Percentiles rank a stretch among this genome's conserved stretches.
Evolutionary conservation across 768 basidiomycete species (phyloP).

Genomic region (Tulasnella sp.): DNA sequence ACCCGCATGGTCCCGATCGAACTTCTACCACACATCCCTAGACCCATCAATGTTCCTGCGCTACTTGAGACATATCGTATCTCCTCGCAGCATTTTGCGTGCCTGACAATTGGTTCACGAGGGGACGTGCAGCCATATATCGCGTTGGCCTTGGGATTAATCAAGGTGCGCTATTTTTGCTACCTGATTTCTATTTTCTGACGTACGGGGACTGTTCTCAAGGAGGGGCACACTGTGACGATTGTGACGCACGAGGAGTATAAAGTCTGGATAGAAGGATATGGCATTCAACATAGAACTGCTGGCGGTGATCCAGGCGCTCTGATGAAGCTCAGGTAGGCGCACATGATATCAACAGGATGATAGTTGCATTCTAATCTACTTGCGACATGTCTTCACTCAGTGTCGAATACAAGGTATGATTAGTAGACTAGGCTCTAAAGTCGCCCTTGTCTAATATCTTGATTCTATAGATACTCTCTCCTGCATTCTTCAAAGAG

Average conservation of each 20-base stretch:
- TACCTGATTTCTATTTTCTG: too few relatives aligned
- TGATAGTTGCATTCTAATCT: not conserved
- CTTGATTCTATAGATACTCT: slow-evolving; percentile 44
- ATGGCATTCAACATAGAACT: slow-evolving; percentile 45
- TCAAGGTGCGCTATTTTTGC: slow-evolving; percentile 16
- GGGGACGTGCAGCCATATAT: slow-evolving; percentile 44
- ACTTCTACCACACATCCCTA: slow-evolving; percentile 31
- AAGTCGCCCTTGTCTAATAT: not conserved
- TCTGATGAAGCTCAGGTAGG: slow-evolving; percentile 45
- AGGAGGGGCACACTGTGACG: slow-evolving; percentile 34
- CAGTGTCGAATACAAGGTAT: slow-evolving; percentile 28
- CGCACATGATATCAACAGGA: not conserved
- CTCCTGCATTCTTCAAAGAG: slow-evolving; percentile 58
- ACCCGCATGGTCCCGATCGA: slow-evolving; percentile 28
- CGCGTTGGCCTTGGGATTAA: slow-evolving; percentile 32
- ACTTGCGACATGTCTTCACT: too few relatives aligned
- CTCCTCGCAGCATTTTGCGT: slow-evolving; percentile 43
- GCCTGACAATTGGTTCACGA: slow-evolving; percentile 53
- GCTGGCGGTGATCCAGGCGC: slow-evolving; percentile 61
- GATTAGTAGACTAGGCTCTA: too few relatives aligned
- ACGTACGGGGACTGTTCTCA: too few relatives aligned
- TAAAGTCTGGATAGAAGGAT: slow-evolving; percentile 47
- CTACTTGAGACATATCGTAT: slow-evolving; percentile 22
- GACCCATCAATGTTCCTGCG: slow-evolving; percentile 38
- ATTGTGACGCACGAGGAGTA: slow-evolving; percentile 39